A percentile compares a stretch with the other conserved stretches of the same genome.
Conservation (phyloP, 225 moss, liverwort and hornwort species). For the Thuidium tamariscinum region DNA sequence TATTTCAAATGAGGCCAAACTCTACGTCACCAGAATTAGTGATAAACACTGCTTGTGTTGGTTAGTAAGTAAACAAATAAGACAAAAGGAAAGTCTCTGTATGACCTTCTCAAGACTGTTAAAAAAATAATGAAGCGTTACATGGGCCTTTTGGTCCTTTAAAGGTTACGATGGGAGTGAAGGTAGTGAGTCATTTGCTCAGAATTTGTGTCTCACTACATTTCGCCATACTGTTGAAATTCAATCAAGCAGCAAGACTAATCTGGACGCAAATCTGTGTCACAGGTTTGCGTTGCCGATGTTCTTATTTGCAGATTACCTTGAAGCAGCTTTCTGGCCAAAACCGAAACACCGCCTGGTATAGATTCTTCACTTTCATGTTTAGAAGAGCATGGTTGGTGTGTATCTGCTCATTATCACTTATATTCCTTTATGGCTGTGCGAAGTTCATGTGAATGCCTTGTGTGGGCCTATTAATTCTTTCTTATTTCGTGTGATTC, state of each 20-base stretch:
- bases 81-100: neutral
- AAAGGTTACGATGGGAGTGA: neutral
- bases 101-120: neutral
- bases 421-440: neutral
- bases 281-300: slow-evolving; percentile 42
- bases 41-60: neutral
- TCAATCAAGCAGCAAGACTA: neutral
- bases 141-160: neutral
- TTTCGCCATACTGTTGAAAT: neutral
- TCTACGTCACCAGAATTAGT: too few species aligned
- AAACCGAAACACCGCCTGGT: slow-evolving; percentile 12
- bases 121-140: neutral
- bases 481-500: neutral
- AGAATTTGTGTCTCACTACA: neutral
- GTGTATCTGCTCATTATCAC: neutral
- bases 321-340: slow-evolving; percentile 38
- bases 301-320: slow-evolving; percentile 44
- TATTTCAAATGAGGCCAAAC: neutral
- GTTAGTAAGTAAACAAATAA: neutral
- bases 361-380: neutral
- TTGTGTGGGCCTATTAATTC: neutral
- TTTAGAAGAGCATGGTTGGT: neutral
- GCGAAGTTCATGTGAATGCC: neutral
- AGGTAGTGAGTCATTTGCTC: neutral
- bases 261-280: neutral